These are phyloP conservation scores for Evernia prunastri DNA, from an alignment of 495 filamentous ascomycete genomes.

Conservation along the genomic window DNA sequence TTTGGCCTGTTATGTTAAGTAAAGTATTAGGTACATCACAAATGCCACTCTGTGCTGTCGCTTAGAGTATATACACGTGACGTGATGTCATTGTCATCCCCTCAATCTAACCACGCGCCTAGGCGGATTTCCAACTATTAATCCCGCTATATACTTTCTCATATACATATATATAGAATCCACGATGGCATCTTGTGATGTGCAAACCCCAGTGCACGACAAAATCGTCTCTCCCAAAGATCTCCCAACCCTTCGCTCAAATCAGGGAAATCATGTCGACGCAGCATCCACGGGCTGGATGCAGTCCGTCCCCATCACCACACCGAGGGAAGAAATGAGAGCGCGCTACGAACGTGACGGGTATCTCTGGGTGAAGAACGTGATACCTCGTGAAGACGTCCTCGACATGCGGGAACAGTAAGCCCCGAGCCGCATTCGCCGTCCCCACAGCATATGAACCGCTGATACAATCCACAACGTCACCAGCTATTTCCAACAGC, in stretches of 20 bases:
- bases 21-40: too few species aligned
- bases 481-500: slow-evolving; percentile 47
- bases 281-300: slow-evolving; percentile 13
- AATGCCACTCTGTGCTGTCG: neutral
- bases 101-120: neutral
- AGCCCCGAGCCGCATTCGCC: neutral
- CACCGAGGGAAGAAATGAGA: slow-evolving; percentile 40
- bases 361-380: slow-evolving; percentile 54
- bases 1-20: too few species aligned
- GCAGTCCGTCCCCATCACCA: slow-evolving; percentile 27
- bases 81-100: neutral
- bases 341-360: slow-evolving; percentile 50
- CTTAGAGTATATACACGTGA: neutral
- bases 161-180: neutral
- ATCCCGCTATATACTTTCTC: neutral
- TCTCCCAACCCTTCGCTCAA: slow-evolving; percentile 12
- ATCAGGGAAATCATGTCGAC: slow-evolving; percentile 8
- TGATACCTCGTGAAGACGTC: slow-evolving; percentile 53
- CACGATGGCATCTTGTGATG: slow-evolving; percentile 10
- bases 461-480: neutral
- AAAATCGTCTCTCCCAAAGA: neutral
- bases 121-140: neutral
- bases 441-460: neutral
- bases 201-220: neutral
- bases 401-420: slow-evolving; percentile 43